phyloP scores from a whole-genome alignment of 768 basidiomycete species.

The Mycena floridula region DNA sequence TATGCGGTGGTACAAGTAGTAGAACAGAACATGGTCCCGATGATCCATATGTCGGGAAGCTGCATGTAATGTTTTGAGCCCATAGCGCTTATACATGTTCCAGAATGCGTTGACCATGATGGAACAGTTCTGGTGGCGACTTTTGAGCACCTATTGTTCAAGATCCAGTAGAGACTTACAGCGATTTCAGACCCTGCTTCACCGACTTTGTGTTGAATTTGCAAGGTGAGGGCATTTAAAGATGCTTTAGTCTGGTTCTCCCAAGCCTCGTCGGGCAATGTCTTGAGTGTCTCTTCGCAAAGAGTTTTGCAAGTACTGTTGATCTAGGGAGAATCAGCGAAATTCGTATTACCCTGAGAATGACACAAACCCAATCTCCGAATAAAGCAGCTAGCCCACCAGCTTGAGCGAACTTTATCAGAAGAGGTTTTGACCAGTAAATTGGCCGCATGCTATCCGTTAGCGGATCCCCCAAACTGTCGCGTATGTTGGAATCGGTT shows the following conservation, averaged over 20 bases:
- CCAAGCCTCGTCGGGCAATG: conserved; percentile 18
- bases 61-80: conserved; percentile 16
- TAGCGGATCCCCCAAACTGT: conserved; percentile 17
- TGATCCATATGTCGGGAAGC: conserved; percentile 9
- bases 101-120: conserved; percentile 16
- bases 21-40: conserved; percentile 15
- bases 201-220: conserved; percentile 14
- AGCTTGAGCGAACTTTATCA: conserved; percentile 17
- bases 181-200: conserved; percentile 8
- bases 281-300: conserved; percentile 11
- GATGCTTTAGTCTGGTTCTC: conserved; percentile 17
- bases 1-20: conserved; percentile 20
- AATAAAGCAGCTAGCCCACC: conserved; percentile 20
- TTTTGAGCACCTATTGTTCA: neutral
- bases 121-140: conserved; percentile 8
- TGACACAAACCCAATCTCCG: conserved; percentile 17
- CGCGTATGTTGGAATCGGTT: conserved; percentile 11
- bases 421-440: conserved; percentile 12
- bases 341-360: neutral
- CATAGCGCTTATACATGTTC: conserved; percentile 20
- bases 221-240: conserved; percentile 14
- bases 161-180: conserved; percentile 3
- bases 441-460: conserved; percentile 21
- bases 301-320: conserved; percentile 13
- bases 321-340: conserved; percentile 9